Evolutionary conservation across 2,329 filamentous ascomycete species (phyloP).

Genomic region (Didymella pinodella): DNA sequence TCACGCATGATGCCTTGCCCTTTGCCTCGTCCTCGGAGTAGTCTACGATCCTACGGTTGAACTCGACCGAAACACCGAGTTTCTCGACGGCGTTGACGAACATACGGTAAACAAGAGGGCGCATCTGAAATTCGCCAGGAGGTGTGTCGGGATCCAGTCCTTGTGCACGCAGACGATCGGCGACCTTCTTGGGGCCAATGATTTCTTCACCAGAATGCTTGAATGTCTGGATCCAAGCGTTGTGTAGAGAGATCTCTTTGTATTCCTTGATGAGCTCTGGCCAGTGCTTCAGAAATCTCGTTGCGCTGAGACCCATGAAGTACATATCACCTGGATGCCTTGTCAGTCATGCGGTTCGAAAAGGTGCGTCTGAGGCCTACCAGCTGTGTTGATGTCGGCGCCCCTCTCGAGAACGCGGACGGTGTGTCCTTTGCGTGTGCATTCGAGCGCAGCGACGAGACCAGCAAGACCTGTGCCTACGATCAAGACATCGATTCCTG

Average conservation of each 20-base stretch:
- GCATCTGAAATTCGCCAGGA: slow-evolving; percentile 64
- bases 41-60: slow-evolving; percentile 53
- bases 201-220: slow-evolving; percentile 62
- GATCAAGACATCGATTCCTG: slow-evolving; percentile 52
- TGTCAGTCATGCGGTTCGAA: not conserved
- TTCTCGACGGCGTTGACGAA: slow-evolving; percentile 60
- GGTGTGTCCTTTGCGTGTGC: slow-evolving; percentile 52
- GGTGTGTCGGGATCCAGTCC: slow-evolving; percentile 59
- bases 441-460: slow-evolving; percentile 50
- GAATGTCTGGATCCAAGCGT: slow-evolving; percentile 64
- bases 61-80: slow-evolving; percentile 54
- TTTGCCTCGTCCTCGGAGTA: slow-evolving; percentile 55
- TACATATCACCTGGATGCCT: slow-evolving; percentile 64
- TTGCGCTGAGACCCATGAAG: slow-evolving; percentile 66
- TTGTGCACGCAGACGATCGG: slow-evolving; percentile 58
- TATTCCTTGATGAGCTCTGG: slow-evolving; percentile 62
- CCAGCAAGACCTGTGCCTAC: slow-evolving; percentile 52
- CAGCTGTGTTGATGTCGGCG: slow-evolving; percentile 60
- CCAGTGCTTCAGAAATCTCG: slow-evolving; percentile 64
- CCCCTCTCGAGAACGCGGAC: slow-evolving; percentile 55
- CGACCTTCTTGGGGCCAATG: slow-evolving; percentile 58
- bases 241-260: slow-evolving; percentile 61
- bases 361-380: slow-evolving; percentile 41
- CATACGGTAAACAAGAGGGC: slow-evolving; percentile 64
- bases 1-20: slow-evolving; percentile 47